Evolutionary conservation across 306 rosid genomes (phyloP).

Genomic region (Rubus idaeus): DNA sequence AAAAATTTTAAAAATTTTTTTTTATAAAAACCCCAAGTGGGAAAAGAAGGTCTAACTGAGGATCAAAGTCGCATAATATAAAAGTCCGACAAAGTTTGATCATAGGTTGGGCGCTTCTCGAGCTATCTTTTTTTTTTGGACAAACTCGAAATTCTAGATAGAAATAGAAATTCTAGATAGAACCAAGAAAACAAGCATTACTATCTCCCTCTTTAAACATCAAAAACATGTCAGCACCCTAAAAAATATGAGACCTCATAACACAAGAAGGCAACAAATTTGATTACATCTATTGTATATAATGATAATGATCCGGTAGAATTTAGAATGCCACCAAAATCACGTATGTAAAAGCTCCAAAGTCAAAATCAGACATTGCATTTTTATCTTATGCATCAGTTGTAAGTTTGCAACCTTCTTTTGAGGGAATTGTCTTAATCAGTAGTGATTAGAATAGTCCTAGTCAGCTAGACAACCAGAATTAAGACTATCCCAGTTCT

Average conservation of each 20-base stretch:
- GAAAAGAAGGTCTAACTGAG: conserved; percentile 27
- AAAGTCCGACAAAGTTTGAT: conserved; percentile 36
- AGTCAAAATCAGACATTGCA: conserved; percentile 30
- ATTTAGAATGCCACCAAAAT: conserved; percentile 14
- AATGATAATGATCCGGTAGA: conserved; percentile 9
- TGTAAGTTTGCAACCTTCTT: neutral
- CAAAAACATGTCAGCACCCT: neutral
- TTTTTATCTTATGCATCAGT: conserved; percentile 32
- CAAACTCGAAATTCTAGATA: no score
- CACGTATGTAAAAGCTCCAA: conserved; percentile 21
- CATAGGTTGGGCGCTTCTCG: conserved; percentile 40
- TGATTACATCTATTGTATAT: conserved; percentile 19
- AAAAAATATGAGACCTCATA: conserved; percentile 2
- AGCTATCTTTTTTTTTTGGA: no score
- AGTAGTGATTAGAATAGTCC: neutral
- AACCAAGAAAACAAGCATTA: conserved; percentile 30
- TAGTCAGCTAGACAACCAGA: neutral
- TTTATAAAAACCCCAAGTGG: neutral
- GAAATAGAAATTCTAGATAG: conserved; percentile 28
- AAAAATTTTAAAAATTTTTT: conserved; percentile 1
- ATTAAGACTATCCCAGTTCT: neutral
- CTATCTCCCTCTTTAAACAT: neutral
- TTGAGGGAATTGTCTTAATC: neutral
- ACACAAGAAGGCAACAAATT: conserved; percentile 22
- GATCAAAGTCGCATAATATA: conserved; percentile 29